Percentiles rank a stretch among this genome's conserved stretches.
Evolutionary conservation across 164 flowering plant genomes (phyloP).

Genomic region (Kingdonia uniflora): DNA sequence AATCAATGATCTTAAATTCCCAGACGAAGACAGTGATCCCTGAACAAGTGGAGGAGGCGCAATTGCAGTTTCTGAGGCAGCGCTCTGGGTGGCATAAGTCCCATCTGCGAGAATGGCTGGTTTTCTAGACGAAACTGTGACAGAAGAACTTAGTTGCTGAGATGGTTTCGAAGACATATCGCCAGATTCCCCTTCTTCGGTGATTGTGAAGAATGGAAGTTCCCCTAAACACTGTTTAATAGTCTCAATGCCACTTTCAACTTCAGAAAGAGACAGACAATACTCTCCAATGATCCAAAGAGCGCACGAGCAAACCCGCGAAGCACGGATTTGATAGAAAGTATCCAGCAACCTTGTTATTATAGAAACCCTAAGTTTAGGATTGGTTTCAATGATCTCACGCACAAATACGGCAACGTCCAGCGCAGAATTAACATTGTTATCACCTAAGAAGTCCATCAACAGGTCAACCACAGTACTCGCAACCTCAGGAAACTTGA

Average conservation of each 20-base stretch:
- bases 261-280: slow-evolving; percentile 89
- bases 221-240: slow-evolving; percentile 94
- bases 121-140: slow-evolving; percentile 70
- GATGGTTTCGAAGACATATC: slow-evolving; percentile 46
- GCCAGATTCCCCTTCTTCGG: slow-evolving; percentile 58
- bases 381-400: slow-evolving; percentile 87
- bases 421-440: slow-evolving; percentile 79
- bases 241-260: slow-evolving; percentile 71
- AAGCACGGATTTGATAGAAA: slow-evolving; percentile 85
- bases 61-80: slow-evolving; percentile 80
- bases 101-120: slow-evolving; percentile 97
- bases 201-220: slow-evolving; percentile 56
- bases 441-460: slow-evolving; percentile 96
- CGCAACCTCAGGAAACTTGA: slow-evolving; percentile 96
- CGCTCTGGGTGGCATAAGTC: slow-evolving; percentile 97
- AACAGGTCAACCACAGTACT: slow-evolving; percentile 90
- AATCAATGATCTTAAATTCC: slow-evolving; percentile 76
- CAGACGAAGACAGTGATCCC: slow-evolving; percentile 60
- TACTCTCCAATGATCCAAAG: slow-evolving; percentile 94
- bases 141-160: slow-evolving; percentile 41
- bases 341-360: slow-evolving; percentile 84
- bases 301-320: slow-evolving; percentile 86
- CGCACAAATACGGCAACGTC: slow-evolving; percentile 86
- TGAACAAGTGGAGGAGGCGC: slow-evolving; percentile 66
- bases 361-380: slow-evolving; percentile 79